A percentile compares a stretch with the other conserved stretches of the same genome.
Conservation (phyloP, 768 basidiomycete species). For the Cyclocybe cylindracea region DNA sequence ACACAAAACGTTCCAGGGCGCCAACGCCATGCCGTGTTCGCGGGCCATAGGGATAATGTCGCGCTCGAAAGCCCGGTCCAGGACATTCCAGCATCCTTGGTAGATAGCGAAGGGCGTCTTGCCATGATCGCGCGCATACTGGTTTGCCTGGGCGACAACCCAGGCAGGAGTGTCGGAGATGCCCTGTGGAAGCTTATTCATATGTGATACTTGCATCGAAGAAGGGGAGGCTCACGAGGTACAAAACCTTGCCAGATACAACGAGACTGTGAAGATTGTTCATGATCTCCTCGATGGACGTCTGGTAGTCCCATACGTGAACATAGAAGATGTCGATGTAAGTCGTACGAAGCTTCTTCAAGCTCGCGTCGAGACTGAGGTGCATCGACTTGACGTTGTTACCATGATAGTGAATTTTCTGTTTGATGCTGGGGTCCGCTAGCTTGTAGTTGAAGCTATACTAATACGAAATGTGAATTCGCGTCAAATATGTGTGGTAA, state of each 20-base stretch:
- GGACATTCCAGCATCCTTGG: conserved; percentile 44
- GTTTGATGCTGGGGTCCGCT: conserved; percentile 18
- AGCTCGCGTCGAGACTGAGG: conserved; percentile 33
- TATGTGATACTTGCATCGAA: too few relatives aligned
- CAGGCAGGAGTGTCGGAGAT: conserved; percentile 35
- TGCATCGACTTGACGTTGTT: too few relatives aligned
- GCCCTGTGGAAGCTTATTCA: too few relatives aligned
- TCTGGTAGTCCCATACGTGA: conserved; percentile 53
- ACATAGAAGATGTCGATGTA: conserved; percentile 49
- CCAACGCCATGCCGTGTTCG: too few relatives aligned
- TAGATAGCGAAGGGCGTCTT: conserved; percentile 53
- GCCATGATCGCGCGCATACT: conserved; percentile 47
- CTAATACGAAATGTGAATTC: conserved; percentile 6
- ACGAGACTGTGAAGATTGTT: conserved; percentile 52
- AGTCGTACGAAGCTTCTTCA: conserved; percentile 44
- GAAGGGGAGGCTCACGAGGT: conserved; percentile 26
- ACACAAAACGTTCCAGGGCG: too few relatives aligned
- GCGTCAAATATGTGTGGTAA: too few relatives aligned
- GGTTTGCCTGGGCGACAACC: conserved; percentile 47
- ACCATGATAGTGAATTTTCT: conserved; percentile 30
- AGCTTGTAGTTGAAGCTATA: conserved; percentile 27
- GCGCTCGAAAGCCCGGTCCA: too few relatives aligned
- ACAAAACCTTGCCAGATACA: conserved; percentile 49
- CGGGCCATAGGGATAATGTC: too few relatives aligned
- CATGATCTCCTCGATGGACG: conserved; percentile 58